phyloP scores from a whole-genome alignment of 2,329 filamentous ascomycete species.

The Cryphonectria naterciae region DNA sequence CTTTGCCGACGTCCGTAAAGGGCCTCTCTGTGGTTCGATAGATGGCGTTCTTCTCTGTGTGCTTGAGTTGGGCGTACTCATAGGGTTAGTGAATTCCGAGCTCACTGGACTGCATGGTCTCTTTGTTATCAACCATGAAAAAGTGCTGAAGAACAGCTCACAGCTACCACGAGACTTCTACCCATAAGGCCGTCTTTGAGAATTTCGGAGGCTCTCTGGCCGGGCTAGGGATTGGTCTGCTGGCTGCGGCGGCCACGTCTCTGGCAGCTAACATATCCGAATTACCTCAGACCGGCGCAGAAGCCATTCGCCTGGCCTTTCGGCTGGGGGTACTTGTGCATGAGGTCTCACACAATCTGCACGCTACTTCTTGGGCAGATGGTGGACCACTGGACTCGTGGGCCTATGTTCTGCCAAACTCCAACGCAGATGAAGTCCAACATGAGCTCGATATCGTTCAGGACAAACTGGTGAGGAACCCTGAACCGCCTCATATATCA shows the following conservation, averaged over 20 bases:
- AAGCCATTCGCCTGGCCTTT: constrained; percentile 49
- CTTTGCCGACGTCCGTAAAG: constrained; percentile 42
- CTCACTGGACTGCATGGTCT: not conserved
- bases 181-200: constrained; percentile 33
- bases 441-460: constrained; percentile 44
- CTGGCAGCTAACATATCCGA: constrained; percentile 44
- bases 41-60: constrained; percentile 49
- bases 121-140: not conserved
- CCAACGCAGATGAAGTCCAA: constrained; percentile 39
- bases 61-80: constrained; percentile 46
- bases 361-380: constrained; percentile 36
- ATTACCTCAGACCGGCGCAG: constrained; percentile 44
- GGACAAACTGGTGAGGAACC: constrained; percentile 27
- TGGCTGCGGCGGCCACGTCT: constrained; percentile 47
- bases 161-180: constrained; percentile 38
- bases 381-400: constrained; percentile 39
- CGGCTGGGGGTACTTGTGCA: constrained; percentile 49
- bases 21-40: constrained; percentile 47
- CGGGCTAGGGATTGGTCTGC: constrained; percentile 49
- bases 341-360: constrained; percentile 46
- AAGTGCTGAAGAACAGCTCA: not conserved
- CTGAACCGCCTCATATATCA: too few species aligned
- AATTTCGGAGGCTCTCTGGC: constrained; percentile 38
- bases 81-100: constrained; percentile 41
- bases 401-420: constrained; percentile 47